These are phyloP conservation scores for Onygenales sp. DNA, from an alignment of 2,329 filamentous ascomycete genomes.

Conservation along the genomic window DNA sequence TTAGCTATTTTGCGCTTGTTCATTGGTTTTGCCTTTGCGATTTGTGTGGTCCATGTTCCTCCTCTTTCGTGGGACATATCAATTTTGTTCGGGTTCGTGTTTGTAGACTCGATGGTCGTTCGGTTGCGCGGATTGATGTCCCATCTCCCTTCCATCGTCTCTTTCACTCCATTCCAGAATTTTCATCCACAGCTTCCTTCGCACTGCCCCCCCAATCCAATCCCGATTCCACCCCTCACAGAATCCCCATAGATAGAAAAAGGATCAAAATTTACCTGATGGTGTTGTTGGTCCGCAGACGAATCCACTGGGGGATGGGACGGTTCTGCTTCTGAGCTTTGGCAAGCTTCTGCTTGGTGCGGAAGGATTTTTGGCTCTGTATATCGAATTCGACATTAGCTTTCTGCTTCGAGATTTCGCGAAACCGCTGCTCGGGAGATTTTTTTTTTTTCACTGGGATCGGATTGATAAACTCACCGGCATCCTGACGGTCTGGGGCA, in stretches of 20 bases:
- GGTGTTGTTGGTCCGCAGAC: constrained; percentile 96
- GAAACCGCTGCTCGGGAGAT: too few species aligned
- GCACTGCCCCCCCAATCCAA: neutral
- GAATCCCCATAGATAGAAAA: constrained; percentile 2
- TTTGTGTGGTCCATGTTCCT: too few species aligned
- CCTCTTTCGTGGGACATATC: too few species aligned
- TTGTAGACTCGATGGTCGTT: too few species aligned
- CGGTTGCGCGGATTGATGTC: too few species aligned
- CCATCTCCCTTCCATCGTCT: too few species aligned
- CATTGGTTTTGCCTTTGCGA: too few species aligned
- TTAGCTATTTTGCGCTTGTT: neutral
- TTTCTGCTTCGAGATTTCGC: neutral
- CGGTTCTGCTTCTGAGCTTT: constrained; percentile 99
- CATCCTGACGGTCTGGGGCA: constrained; percentile 40
- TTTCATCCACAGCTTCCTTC: neutral
- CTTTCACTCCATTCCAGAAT: neutral
- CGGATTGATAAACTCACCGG: constrained; percentile 35
- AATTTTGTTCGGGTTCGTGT: too few species aligned
- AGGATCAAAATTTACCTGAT: constrained; percentile 68
- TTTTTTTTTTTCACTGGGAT: neutral
- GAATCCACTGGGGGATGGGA: constrained; percentile 99
- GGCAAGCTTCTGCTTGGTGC: constrained; percentile 99
- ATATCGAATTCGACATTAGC: constrained; percentile 6
- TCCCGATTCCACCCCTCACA: constrained; percentile 1
- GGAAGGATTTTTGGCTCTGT: constrained; percentile 99